Conservation (phyloP, 2,329 filamentous ascomycete genomes). For the Claviceps maximensis region DNA sequence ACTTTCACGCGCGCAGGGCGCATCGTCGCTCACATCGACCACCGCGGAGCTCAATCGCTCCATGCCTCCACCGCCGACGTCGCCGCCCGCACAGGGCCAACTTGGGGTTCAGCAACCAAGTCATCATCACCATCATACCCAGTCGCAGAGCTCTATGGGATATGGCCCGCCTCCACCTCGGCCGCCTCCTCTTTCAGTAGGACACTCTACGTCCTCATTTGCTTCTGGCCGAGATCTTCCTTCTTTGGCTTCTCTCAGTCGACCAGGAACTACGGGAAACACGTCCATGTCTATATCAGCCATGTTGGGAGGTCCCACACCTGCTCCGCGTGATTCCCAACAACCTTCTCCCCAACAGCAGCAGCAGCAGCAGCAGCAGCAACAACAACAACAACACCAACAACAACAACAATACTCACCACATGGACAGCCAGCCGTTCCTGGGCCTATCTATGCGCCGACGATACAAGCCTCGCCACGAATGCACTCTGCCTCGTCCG, state of each 20-base stretch:
- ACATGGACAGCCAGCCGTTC: slow-evolving; percentile 25
- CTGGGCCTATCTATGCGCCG: slow-evolving; percentile 32
- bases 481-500: slow-evolving; percentile 40
- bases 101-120: slow-evolving; percentile 13
- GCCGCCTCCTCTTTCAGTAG: slow-evolving; percentile 28
- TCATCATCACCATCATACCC: slow-evolving; percentile 14
- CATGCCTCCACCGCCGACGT: slow-evolving; percentile 32
- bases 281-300: slow-evolving; percentile 50
- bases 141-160: slow-evolving; percentile 20
- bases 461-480: slow-evolving; percentile 42
- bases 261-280: slow-evolving; percentile 30
- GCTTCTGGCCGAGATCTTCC: slow-evolving; percentile 38
- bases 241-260: slow-evolving; percentile 34
- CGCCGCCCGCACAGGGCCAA: slow-evolving; percentile 26
- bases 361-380: slow-evolving; percentile 17
- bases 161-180: slow-evolving; percentile 35
- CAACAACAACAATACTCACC: slow-evolving; percentile 30
- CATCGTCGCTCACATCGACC: slow-evolving; percentile 30
- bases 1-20: slow-evolving; percentile 30
- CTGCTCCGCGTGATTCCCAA: slow-evolving; percentile 28
- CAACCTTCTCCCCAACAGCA: slow-evolving; percentile 19
- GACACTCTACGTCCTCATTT: slow-evolving; percentile 29
- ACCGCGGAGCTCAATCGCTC: slow-evolving; percentile 23
- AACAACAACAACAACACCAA: slow-evolving; percentile 29
- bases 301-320: slow-evolving; percentile 41